phyloP scores from a whole-genome alignment of 2,329 filamentous ascomycete species.

The Neopestalotiopsis clavispora region DNA sequence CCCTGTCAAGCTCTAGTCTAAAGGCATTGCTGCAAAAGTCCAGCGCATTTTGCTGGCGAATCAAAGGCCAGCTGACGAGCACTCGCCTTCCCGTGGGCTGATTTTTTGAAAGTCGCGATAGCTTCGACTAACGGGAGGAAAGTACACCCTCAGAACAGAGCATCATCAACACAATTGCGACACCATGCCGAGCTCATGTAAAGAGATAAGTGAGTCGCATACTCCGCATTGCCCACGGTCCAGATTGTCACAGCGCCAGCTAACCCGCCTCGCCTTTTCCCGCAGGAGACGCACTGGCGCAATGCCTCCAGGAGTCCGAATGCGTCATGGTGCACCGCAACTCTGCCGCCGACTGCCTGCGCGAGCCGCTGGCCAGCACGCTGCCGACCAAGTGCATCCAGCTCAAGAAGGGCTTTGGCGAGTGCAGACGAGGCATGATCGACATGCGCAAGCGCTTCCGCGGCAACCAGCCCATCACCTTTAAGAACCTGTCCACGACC shows the following conservation, averaged over 20 bases:
- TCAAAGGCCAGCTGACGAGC: background rate
- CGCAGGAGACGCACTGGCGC: constrained; percentile 85
- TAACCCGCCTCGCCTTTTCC: background rate
- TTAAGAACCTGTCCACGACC: constrained; percentile 63
- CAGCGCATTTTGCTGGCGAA: background rate
- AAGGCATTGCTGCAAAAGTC: background rate
- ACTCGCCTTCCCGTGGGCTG: background rate
- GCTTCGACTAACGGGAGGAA: background rate
- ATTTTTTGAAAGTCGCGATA: constrained; percentile 15
- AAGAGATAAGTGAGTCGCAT: constrained; percentile 81
- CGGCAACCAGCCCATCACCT: constrained; percentile 84
- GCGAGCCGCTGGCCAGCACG: constrained; percentile 77
- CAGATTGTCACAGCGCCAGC: background rate
- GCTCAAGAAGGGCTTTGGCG: constrained; percentile 88
- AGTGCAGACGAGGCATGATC: constrained; percentile 95
- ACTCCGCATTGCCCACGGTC: constrained; percentile 11
- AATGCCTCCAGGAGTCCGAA: constrained; percentile 95
- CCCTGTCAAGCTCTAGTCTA: background rate
- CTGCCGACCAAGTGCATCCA: constrained; percentile 91
- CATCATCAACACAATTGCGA: constrained; percentile 8
- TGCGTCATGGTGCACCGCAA: constrained; percentile 94
- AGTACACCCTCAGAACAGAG: too few relatives aligned
- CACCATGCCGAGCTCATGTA: constrained; percentile 92
- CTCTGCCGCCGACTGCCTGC: constrained; percentile 85
- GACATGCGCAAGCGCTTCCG: constrained; percentile 99